These are phyloP conservation scores for Grosmannia huntii DNA, from an alignment of 2,329 filamentous ascomycete species.

Conservation along the genomic window DNA sequence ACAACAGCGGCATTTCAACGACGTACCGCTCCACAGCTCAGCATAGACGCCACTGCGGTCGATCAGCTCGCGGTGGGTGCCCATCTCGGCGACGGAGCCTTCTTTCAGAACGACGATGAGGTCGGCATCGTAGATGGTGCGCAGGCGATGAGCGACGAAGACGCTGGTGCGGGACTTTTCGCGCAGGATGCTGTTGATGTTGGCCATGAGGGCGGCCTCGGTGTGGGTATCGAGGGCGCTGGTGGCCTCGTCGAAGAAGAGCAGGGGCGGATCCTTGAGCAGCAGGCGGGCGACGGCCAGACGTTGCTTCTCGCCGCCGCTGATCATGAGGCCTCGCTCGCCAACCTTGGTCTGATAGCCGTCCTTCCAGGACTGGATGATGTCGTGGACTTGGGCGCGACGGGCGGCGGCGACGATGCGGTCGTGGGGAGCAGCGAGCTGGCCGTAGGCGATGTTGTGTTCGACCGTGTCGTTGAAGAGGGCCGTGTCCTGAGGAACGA, in stretches of 20 bases:
- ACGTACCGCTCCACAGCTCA: slow-evolving; percentile 61
- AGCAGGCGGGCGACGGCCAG: slow-evolving; percentile 34
- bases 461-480: slow-evolving; percentile 94
- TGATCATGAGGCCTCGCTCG: slow-evolving; percentile 22
- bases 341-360: slow-evolving; percentile 86
- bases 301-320: slow-evolving; percentile 44
- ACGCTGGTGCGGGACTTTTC: slow-evolving; percentile 85
- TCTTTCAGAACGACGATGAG: slow-evolving; percentile 82
- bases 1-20: neutral
- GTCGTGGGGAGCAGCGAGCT: slow-evolving; percentile 56
- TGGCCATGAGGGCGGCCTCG: slow-evolving; percentile 75
- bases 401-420: slow-evolving; percentile 66
- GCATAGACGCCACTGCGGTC: slow-evolving; percentile 70
- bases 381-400: slow-evolving; percentile 74
- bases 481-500: slow-evolving; percentile 93
- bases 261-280: slow-evolving; percentile 24
- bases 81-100: slow-evolving; percentile 75
- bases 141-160: slow-evolving; percentile 82
- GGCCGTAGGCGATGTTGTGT: slow-evolving; percentile 90
- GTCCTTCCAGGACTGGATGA: slow-evolving; percentile 67
- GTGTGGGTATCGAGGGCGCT: slow-evolving; percentile 43
- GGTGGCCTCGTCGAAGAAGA: slow-evolving; percentile 20
- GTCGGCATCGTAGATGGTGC: slow-evolving; percentile 89
- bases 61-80: slow-evolving; percentile 75
- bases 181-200: slow-evolving; percentile 84